Percentiles rank a stretch among this genome's conserved stretches.
Evolutionary conservation across 225 moss, liverwort and hornwort genomes (phyloP).

Genomic region (Marchantia polymorpha): DNA sequence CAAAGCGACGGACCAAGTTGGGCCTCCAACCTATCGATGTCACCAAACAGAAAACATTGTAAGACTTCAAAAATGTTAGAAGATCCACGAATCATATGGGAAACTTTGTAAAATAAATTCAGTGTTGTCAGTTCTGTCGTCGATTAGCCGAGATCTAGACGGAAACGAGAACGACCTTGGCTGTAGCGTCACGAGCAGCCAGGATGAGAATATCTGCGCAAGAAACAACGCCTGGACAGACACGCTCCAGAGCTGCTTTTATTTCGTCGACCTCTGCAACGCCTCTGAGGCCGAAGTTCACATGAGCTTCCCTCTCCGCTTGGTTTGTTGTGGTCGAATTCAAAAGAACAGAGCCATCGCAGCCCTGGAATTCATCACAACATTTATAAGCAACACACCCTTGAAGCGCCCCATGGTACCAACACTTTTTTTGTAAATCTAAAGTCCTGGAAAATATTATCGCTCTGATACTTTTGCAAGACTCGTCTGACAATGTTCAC

Average conservation of each 20-base stretch:
- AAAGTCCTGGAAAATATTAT: no score
- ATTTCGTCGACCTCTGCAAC: constrained; percentile 6
- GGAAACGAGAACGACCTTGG: neutral
- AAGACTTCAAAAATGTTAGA: neutral
- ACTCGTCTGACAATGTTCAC: no score
- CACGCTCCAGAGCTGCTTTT: constrained; percentile 9
- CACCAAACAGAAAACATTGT: neutral
- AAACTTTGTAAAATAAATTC: neutral
- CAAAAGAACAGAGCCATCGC: constrained; percentile 5
- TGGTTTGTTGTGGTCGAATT: neutral
- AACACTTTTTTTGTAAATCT: no score
- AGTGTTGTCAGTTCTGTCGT: neutral
- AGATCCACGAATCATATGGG: neutral
- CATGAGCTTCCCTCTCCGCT: constrained; percentile 9
- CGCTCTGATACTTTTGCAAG: no score
- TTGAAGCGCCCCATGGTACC: no score
- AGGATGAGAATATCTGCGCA: constrained; percentile 39
- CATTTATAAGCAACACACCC: no score
- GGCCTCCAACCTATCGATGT: neutral
- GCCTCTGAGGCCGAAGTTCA: constrained; percentile 4
- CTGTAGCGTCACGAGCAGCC: constrained; percentile 36
- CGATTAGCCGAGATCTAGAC: neutral
- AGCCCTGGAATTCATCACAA: neutral
- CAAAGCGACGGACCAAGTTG: neutral
- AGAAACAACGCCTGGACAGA: constrained; percentile 22